Evolutionary conservation across 2,329 filamentous ascomycete genomes (phyloP), one percentile per base, ranked within the genome.

Genomic region (Hypoxylon rubiginosum): DNA sequence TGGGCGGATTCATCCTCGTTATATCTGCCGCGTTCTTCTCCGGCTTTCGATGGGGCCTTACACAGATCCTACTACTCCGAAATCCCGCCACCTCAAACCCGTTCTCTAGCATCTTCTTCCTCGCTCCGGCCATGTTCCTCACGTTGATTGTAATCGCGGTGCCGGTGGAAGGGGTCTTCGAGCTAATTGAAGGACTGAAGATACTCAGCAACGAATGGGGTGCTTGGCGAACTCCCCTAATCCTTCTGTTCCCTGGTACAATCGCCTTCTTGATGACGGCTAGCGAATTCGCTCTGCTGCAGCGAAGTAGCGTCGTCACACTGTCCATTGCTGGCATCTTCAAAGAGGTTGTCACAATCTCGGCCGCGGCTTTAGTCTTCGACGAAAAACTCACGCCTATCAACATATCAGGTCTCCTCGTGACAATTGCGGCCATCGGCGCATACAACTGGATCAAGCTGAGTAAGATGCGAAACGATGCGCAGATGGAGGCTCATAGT

Each of bases 1-100:
- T 91, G 0, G 85, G 93, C 30, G 96, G 96, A 45, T 99, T 99
- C 79, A 81, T 93, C 50, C 90, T 99, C 69, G 92, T 98, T 81
- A 98, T 99, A 79, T 90, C 91, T 0, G 94, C 96, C 11, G 93
- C 94, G 56, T 96, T 97, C 81, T 97, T 97, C 77, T 97, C 94
- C 1, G 96, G 96, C 58, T 97, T 99, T 82, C 91, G 96, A 73
- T 99, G 96, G 96, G 93, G 89, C n/a, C 83, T 99, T n/a, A 98
- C 96, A 0, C 96, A 99, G 77, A 97, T 99, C 65, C 88, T 99
- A 3, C 88, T 99, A 6, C 88, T 98, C 28, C 91, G 94, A 72
- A 97, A 97, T 79, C 94, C 94, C 1, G 94, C 96, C 19, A 99
- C 96, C 0, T 93, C 92, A 48, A 99, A 99, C 75, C 96, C 96